A percentile compares a stretch with the other conserved stretches of the same genome.
phyloP scores from a whole-genome alignment of 2,329 filamentous ascomycete genomes.

The Seiridium cupressi region DNA sequence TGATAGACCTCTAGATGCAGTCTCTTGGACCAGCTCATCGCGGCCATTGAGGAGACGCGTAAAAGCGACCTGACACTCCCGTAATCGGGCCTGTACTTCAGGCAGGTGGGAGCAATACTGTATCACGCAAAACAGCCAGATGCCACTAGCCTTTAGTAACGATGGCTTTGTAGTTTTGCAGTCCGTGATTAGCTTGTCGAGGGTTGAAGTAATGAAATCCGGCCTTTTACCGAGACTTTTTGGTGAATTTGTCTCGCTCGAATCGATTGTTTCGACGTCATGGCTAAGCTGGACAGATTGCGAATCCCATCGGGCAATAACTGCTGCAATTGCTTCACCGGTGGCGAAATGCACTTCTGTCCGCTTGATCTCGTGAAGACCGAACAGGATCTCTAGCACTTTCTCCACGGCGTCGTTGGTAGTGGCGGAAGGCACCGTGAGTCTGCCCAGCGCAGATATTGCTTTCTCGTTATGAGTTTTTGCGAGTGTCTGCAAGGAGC shows the following conservation, averaged over 20 bases:
- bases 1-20: slow-evolving; percentile 85
- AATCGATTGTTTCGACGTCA: slow-evolving; percentile 63
- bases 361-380: slow-evolving; percentile 79
- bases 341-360: slow-evolving; percentile 88
- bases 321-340: slow-evolving; percentile 81
- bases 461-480: slow-evolving; percentile 67
- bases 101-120: slow-evolving; percentile 83
- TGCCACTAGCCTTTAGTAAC: slow-evolving; percentile 85
- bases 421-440: slow-evolving; percentile 56
- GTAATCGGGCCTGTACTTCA: slow-evolving; percentile 70
- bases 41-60: slow-evolving; percentile 82
- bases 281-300: slow-evolving; percentile 72
- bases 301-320: slow-evolving; percentile 79
- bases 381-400: slow-evolving; percentile 69
- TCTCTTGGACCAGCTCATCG: slow-evolving; percentile 94
- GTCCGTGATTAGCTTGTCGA: slow-evolving; percentile 73
- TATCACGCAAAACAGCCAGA: slow-evolving; percentile 90
- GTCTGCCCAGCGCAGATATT: slow-evolving; percentile 74
- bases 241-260: slow-evolving; percentile 26
- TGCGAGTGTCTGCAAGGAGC: slow-evolving; percentile 68
- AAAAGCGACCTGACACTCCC: slow-evolving; percentile 82
- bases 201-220: slow-evolving; percentile 46
- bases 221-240: slow-evolving; percentile 35
- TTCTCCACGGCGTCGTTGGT: slow-evolving; percentile 43
- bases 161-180: slow-evolving; percentile 86